Conservation (phyloP, 129 eudicot genomes). For the Ambrosia artemisiifolia region DNA sequence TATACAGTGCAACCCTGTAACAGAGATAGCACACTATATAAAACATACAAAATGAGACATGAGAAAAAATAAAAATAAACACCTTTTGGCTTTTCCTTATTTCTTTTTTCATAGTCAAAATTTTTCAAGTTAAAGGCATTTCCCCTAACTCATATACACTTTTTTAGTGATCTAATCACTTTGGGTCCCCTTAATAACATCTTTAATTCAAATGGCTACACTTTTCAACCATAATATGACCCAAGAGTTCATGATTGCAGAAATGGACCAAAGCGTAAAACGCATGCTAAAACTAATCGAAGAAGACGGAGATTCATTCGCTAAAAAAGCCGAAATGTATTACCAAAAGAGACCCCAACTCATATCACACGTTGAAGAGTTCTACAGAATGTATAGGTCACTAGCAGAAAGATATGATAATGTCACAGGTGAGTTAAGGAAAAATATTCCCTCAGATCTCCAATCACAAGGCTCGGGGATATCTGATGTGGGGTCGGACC, state of each 20-base stretch:
- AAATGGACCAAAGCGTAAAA: constrained; percentile 82
- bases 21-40: no score
- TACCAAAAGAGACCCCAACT: constrained; percentile 80
- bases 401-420: constrained; percentile 85
- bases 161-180: constrained; percentile 33
- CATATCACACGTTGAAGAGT: constrained; percentile 67
- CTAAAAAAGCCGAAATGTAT: constrained; percentile 92
- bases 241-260: constrained; percentile 47
- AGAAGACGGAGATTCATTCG: constrained; percentile 85
- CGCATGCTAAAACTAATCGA: constrained; percentile 87
- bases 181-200: constrained; percentile 18
- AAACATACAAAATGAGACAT: no score
- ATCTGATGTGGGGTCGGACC: constrained; percentile 61
- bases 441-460: constrained; percentile 63
- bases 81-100: no score
- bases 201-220: constrained; percentile 14
- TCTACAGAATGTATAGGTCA: constrained; percentile 74
- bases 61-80: no score
- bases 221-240: constrained; percentile 28
- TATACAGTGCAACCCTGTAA: no score
- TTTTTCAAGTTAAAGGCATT: no score
- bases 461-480: constrained; percentile 72
- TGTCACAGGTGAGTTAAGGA: constrained; percentile 69
- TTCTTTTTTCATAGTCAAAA: no score
- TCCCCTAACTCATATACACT: constrained; percentile 5